These are phyloP conservation scores for Begonia fuchsioides DNA, from an alignment of 306 rosid species.

Conservation along the genomic window DNA sequence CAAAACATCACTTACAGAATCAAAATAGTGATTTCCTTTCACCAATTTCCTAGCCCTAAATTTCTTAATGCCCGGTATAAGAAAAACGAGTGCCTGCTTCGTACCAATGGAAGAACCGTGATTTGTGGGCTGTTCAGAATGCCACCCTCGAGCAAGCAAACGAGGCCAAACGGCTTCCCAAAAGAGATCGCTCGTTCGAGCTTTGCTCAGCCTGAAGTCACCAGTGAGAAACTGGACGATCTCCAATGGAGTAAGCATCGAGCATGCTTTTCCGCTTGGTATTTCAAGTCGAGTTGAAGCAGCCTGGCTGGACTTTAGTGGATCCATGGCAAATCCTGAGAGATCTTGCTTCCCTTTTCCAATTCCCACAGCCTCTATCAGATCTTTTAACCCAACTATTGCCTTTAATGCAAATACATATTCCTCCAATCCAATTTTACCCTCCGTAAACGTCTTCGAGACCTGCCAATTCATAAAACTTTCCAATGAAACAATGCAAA, in stretches of 20 bases:
- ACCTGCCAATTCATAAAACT: slow-evolving; percentile 22
- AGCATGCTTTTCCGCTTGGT: slow-evolving; percentile 74
- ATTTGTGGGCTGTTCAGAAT: slow-evolving; percentile 70
- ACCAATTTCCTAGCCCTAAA: slow-evolving; percentile 54
- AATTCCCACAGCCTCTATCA: slow-evolving; percentile 64
- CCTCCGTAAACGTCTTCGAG: slow-evolving; percentile 49
- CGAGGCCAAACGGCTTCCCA: slow-evolving; percentile 99
- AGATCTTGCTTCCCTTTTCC: slow-evolving; percentile 87
- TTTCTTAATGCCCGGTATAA: slow-evolving; percentile 77
- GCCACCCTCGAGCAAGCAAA: slow-evolving; percentile 93
- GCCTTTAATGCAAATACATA: slow-evolving; percentile 50
- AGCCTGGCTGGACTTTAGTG: slow-evolving; percentile 23
- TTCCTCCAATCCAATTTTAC: slow-evolving; percentile 62
- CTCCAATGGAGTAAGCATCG: slow-evolving; percentile 46
- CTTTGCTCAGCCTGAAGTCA: slow-evolving; percentile 75
- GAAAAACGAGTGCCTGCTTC: slow-evolving; percentile 55
- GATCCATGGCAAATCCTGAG: slow-evolving; percentile 10
- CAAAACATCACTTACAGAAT: slow-evolving; percentile 66
- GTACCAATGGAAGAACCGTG: slow-evolving; percentile 30
- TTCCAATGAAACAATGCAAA: no score
- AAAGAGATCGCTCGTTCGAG: slow-evolving; percentile 79
- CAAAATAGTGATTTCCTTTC: slow-evolving; percentile 70
- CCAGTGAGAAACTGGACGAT: slow-evolving; percentile 72
- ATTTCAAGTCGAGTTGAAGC: slow-evolving; percentile 55
- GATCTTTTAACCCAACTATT: slow-evolving; percentile 49